These are phyloP conservation scores for Diaporthe capsici DNA, from an alignment of 2,329 filamentous ascomycete species.

Conservation along the genomic window DNA sequence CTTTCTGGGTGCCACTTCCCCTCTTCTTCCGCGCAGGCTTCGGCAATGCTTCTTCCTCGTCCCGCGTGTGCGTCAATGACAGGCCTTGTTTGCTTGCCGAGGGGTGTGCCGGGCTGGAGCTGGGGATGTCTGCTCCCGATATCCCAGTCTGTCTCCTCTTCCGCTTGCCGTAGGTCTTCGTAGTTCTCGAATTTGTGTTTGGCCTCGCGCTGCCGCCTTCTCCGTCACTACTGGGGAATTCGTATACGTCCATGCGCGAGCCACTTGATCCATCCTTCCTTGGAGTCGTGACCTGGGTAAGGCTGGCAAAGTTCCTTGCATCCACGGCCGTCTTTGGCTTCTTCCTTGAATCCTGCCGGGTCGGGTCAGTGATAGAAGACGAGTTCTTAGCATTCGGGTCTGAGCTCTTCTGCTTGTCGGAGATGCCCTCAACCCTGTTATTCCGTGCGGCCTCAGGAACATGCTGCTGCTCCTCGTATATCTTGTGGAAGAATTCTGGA, in stretches of 20 bases:
- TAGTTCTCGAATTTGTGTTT: conserved; percentile 10
- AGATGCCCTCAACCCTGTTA: background rate
- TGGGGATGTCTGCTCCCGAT: background rate
- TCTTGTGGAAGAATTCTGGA: conserved; percentile 60
- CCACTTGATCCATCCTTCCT: conserved; percentile 38
- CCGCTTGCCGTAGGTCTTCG: conserved; percentile 42
- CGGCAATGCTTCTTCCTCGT: conserved; percentile 24
- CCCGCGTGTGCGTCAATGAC: background rate
- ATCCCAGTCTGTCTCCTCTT: conserved; percentile 35
- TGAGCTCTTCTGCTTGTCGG: conserved; percentile 29
- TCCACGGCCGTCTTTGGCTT: conserved; percentile 7
- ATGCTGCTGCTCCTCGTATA: conserved; percentile 63
- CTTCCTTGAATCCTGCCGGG: conserved; percentile 35
- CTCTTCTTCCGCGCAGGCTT: conserved; percentile 36
- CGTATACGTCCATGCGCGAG: conserved; percentile 56
- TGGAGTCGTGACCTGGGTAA: conserved; percentile 53
- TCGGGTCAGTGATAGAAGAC: conserved; percentile 50
- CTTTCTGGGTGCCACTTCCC: background rate
- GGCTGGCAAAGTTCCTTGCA: conserved; percentile 44
- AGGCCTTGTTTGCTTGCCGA: background rate
- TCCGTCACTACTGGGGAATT: conserved; percentile 61
- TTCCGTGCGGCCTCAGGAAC: conserved; percentile 41
- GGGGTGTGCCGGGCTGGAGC: conserved; percentile 20
- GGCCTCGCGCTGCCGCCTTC: conserved; percentile 36
- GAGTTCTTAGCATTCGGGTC: conserved; percentile 36